Percentiles rank a stretch among this genome's conserved stretches.
These are phyloP conservation scores for Zygotorulaspora danielsina DNA, from an alignment of 805 yeast genomes.

Conservation along the genomic window DNA sequence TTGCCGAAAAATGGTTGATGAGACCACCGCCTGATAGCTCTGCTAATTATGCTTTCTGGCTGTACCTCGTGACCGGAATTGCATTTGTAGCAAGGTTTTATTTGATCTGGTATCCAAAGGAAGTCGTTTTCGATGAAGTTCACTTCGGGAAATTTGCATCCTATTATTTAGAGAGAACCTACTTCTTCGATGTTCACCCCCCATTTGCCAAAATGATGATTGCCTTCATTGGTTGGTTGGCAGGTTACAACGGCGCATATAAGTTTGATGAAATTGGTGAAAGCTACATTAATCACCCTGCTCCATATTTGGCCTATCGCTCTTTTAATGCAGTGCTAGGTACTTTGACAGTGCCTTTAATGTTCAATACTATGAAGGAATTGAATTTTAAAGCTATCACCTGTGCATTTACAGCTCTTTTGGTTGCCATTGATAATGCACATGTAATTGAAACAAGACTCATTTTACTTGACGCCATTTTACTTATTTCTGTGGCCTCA, in stretches of 20 bases:
- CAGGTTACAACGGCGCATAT: conserved; percentile 88
- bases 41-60: conserved; percentile 44
- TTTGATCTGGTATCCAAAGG: conserved; percentile 57
- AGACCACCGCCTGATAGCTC: conserved; percentile 29
- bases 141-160: conserved; percentile 85
- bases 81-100: conserved; percentile 67
- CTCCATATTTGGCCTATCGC: conserved; percentile 83
- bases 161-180: conserved; percentile 81
- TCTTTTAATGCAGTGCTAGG: conserved; percentile 77
- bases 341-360: conserved; percentile 71
- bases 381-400: conserved; percentile 75
- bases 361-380: conserved; percentile 82
- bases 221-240: conserved; percentile 83
- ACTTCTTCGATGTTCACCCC: conserved; percentile 95
- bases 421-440: conserved; percentile 85
- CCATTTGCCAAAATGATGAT: conserved; percentile 93
- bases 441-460: conserved; percentile 87
- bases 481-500: conserved; percentile 76
- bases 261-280: conserved; percentile 89
- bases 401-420: conserved; percentile 65
- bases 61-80: conserved; percentile 55
- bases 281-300: conserved; percentile 68
- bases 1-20: conserved; percentile 29
- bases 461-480: conserved; percentile 86
- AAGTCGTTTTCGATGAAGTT: conserved; percentile 83